Conservation (phyloP, 148 eudicot genomes). For the Diospyros lotus region DNA sequence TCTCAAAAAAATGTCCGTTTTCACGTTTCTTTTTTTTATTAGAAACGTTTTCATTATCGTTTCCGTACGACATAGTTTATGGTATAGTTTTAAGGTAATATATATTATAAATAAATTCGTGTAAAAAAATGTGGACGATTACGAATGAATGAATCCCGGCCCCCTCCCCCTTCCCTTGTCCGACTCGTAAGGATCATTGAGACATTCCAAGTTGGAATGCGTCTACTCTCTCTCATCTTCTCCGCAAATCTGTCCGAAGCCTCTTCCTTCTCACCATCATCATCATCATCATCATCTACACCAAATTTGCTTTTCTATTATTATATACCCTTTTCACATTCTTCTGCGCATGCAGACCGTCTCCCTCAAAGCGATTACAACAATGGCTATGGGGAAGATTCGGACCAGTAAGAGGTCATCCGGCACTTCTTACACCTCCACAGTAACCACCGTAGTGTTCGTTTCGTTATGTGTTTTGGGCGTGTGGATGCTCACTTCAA, state of each 20-base stretch:
- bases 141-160: too few species aligned
- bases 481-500: slow-evolving; percentile 48
- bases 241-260: slow-evolving; percentile 25
- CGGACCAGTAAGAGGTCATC: slow-evolving; percentile 45
- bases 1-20: too few species aligned
- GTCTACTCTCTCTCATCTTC: slow-evolving; percentile 16
- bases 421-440: slow-evolving; percentile 37
- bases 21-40: too few species aligned
- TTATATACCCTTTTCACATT: neutral
- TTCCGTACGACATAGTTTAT: too few species aligned
- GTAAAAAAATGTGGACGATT: too few species aligned
- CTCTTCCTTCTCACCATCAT: slow-evolving; percentile 10
- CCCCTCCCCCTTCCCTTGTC: slow-evolving; percentile 24
- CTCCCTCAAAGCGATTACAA: neutral
- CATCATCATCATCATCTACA: neutral
- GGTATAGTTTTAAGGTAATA: too few species aligned
- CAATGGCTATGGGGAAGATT: slow-evolving; percentile 31
- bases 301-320: neutral
- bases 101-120: too few species aligned
- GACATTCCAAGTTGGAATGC: slow-evolving; percentile 10
- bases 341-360: neutral
- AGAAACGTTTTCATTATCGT: too few species aligned
- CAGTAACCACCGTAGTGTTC: slow-evolving; percentile 34
- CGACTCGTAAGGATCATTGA: slow-evolving; percentile 29
- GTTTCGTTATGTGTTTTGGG: slow-evolving; percentile 41